Percentiles rank a stretch among this genome's conserved stretches.
phyloP scores from a whole-genome alignment of 2,329 filamentous ascomycete genomes.

The Tolypocladium nubicola region DNA sequence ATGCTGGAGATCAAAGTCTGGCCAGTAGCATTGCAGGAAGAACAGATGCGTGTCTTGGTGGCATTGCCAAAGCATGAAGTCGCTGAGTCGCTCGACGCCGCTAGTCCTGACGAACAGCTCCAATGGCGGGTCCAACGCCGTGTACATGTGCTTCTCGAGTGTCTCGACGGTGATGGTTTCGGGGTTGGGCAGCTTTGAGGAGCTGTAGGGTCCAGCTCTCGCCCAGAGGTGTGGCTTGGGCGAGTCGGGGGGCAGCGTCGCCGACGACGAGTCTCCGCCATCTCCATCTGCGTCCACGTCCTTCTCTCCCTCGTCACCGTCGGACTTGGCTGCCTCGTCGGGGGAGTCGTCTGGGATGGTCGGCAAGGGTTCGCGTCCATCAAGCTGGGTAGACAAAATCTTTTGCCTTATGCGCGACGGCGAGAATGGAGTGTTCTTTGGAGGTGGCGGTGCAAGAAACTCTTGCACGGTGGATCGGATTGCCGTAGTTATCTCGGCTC shows the following conservation, averaged over 20 bases:
- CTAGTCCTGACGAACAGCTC: conserved; percentile 89
- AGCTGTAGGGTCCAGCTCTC: conserved; percentile 20
- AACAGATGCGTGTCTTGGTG: conserved; percentile 88
- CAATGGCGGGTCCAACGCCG: conserved; percentile 71
- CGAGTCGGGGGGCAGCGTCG: conserved; percentile 46
- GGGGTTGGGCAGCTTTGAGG: conserved; percentile 52
- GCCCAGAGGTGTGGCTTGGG: conserved; percentile 28
- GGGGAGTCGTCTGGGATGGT: conserved; percentile 39
- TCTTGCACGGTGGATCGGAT: conserved; percentile 81
- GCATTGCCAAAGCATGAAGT: conserved; percentile 99
- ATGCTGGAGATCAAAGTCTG: conserved; percentile 87
- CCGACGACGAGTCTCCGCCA: conserved; percentile 49
- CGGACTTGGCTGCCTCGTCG: conserved; percentile 25
- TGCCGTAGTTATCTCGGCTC: conserved; percentile 88
- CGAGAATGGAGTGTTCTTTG: conserved; percentile 65
- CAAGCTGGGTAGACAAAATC: conserved; percentile 59
- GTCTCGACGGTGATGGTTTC: conserved; percentile 81
- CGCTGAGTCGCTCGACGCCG: conserved; percentile 82
- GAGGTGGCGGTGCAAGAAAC: conserved; percentile 62
- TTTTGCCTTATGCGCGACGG: conserved; percentile 80
- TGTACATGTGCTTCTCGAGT: conserved; percentile 80
- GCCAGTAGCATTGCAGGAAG: conserved; percentile 88
- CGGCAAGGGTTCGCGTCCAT: conserved; percentile 33
- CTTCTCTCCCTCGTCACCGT: conserved; percentile 28
- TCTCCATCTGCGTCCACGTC: conserved; percentile 31